Evolutionary conservation across 2,329 filamentous ascomycete genomes (phyloP).

Genomic region (Colletotrichum camelliae): DNA sequence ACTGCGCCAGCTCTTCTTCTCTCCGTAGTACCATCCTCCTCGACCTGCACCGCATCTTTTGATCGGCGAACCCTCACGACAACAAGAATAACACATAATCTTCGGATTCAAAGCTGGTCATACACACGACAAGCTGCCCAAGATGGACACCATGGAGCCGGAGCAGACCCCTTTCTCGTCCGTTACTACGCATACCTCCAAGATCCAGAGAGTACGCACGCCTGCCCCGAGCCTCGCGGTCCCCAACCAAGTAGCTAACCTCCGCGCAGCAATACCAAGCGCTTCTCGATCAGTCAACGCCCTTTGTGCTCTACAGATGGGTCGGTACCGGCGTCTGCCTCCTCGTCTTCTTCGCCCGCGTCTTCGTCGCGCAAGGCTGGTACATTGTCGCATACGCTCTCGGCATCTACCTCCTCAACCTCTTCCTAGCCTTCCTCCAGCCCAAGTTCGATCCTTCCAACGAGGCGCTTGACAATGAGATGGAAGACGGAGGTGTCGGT

Average conservation of each 20-base stretch:
- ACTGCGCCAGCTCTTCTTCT: background rate
- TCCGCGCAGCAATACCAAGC: conserved; percentile 82
- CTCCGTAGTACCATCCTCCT: background rate
- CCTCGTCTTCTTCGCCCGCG: conserved; percentile 83
- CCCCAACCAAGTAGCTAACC: conserved; percentile 20
- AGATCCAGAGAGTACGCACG: conserved; percentile 70
- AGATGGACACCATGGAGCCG: conserved; percentile 86
- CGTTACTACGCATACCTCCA: conserved; percentile 84
- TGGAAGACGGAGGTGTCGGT: conserved; percentile 88
- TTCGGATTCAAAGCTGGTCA: background rate
- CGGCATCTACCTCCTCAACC: conserved; percentile 97
- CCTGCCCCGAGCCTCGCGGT: background rate
- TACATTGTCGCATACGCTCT: conserved; percentile 99
- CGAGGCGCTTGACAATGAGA: conserved; percentile 87
- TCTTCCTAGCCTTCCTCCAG: conserved; percentile 97
- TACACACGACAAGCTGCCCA: conserved; percentile 20
- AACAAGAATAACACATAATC: background rate
- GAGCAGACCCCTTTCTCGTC: conserved; percentile 92
- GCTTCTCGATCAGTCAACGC: conserved; percentile 91
- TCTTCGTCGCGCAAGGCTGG: conserved; percentile 94
- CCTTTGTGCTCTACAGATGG: conserved; percentile 91
- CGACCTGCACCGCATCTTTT: background rate
- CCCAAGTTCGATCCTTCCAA: conserved; percentile 99
- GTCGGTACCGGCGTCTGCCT: conserved; percentile 78
- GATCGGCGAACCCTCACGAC: background rate